Percentiles rank a stretch among this genome's conserved stretches.
Evolutionary conservation across 768 basidiomycete species (phyloP).

Genomic region (Kwoniella heveanensis): DNA sequence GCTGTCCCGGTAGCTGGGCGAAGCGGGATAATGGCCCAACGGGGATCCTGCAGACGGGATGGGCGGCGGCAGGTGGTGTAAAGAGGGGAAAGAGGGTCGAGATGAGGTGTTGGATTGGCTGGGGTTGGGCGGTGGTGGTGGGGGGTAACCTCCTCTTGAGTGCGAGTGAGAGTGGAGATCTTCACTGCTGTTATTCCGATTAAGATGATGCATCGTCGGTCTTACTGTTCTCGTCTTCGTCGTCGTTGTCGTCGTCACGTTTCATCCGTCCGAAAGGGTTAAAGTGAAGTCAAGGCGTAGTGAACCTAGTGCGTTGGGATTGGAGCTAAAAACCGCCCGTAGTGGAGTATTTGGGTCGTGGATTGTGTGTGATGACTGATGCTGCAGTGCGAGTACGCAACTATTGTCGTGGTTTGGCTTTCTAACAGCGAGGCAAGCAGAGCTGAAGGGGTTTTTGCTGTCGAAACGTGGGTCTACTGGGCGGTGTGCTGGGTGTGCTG

Average conservation of each 20-base stretch:
- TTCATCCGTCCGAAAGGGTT: background rate
- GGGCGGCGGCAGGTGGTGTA: conserved; percentile 32
- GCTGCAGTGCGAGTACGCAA: too few relatives aligned
- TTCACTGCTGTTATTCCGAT: conserved; percentile 1
- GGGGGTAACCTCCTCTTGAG: conserved; percentile 16
- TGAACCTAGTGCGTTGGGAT: background rate
- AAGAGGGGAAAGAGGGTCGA: conserved; percentile 22
- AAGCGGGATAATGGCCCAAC: conserved; percentile 20
- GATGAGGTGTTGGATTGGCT: background rate
- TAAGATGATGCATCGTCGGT: background rate
- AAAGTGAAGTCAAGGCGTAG: background rate
- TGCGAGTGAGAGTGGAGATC: conserved; percentile 1
- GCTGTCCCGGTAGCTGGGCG: conserved; percentile 26
- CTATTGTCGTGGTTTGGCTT: too few relatives aligned
- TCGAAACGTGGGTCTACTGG: too few relatives aligned
- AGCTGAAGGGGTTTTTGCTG: too few relatives aligned
- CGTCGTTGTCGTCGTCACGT: background rate
- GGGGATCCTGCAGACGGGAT: conserved; percentile 32
- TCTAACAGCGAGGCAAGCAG: too few relatives aligned
- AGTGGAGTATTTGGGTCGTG: background rate
- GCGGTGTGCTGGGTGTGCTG: too few relatives aligned
- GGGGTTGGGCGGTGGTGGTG: conserved; percentile 3
- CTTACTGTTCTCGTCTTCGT: background rate
- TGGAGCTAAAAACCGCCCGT: background rate
- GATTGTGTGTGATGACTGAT: background rate